Conservation (phyloP, 148 eudicot genomes). For the Dysphania ambrosioides region DNA sequence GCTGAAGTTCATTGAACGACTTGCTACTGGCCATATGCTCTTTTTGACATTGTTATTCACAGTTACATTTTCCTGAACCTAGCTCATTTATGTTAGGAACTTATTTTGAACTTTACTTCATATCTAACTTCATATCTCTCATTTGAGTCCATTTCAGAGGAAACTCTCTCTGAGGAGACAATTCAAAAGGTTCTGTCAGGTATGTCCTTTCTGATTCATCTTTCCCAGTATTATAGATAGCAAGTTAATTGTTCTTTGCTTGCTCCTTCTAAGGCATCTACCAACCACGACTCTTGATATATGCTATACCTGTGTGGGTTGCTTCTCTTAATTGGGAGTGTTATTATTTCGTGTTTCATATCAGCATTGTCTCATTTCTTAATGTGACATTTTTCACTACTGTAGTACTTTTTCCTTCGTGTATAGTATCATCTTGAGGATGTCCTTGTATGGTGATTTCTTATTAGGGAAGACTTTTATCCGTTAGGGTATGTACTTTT, state of each 20-base stretch:
- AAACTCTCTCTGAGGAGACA: constrained; percentile 71
- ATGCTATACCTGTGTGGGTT: background rate
- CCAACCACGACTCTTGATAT: background rate
- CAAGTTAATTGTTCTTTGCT: background rate
- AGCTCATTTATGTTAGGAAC: background rate
- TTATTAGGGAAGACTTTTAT: background rate
- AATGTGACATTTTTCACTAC: background rate
- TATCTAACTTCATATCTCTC: constrained; percentile 4
- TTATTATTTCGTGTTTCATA: background rate
- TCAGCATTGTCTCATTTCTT: background rate
- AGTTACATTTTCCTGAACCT: background rate
- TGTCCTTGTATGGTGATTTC: background rate
- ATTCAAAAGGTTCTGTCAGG: constrained; percentile 78
- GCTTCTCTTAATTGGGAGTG: background rate
- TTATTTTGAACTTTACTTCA: background rate
- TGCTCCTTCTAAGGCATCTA: background rate
- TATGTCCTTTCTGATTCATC: constrained; percentile 20
- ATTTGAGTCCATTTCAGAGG: constrained; percentile 35
- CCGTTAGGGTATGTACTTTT: background rate
- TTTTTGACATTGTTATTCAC: background rate
- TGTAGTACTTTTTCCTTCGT: background rate
- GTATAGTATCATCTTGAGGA: background rate
- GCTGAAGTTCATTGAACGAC: background rate
- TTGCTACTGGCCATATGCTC: background rate
- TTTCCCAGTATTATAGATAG: background rate